Conservation (phyloP, 148 eudicot genomes). For the Silene uniflora region DNA sequence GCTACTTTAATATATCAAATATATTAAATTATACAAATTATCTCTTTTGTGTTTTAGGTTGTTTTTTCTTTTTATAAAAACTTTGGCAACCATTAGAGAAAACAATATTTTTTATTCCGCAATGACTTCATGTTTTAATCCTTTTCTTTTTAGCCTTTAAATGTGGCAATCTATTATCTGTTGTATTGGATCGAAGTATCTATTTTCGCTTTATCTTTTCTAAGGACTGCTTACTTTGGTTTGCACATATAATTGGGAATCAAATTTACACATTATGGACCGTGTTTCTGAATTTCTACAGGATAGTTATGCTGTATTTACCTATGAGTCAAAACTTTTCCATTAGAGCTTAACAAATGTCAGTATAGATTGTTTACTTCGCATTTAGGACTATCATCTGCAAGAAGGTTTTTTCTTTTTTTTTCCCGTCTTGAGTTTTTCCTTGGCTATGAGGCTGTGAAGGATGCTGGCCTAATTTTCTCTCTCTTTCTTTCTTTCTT, state of each 20-base stretch:
- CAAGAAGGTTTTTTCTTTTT: neutral
- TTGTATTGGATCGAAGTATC: neutral
- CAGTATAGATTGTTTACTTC: neutral
- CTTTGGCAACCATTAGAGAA: conserved; percentile 1
- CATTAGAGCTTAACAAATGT: neutral
- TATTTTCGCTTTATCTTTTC: conserved; percentile 31
- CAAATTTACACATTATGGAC: conserved; percentile 74
- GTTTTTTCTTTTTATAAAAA: neutral
- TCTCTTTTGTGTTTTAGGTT: neutral
- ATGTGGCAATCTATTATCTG: neutral
- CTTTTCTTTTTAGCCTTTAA: neutral
- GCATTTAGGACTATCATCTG: neutral
- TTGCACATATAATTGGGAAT: conserved; percentile 55
- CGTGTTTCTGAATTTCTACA: conserved; percentile 75
- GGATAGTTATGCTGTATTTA: conserved; percentile 44
- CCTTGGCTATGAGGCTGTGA: neutral
- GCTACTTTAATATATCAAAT: neutral
- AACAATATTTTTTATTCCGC: neutral
- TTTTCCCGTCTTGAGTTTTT: neutral
- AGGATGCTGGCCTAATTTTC: neutral
- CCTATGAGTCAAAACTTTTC: neutral
- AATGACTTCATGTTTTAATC: neutral
- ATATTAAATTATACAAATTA: too few species aligned
- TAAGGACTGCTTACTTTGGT: conserved; percentile 43
- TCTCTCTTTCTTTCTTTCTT: neutral